Base-by-base conservation (phyloP, 2,329 filamentous ascomycete genomes). In the Fusarium irregulare region DNA sequence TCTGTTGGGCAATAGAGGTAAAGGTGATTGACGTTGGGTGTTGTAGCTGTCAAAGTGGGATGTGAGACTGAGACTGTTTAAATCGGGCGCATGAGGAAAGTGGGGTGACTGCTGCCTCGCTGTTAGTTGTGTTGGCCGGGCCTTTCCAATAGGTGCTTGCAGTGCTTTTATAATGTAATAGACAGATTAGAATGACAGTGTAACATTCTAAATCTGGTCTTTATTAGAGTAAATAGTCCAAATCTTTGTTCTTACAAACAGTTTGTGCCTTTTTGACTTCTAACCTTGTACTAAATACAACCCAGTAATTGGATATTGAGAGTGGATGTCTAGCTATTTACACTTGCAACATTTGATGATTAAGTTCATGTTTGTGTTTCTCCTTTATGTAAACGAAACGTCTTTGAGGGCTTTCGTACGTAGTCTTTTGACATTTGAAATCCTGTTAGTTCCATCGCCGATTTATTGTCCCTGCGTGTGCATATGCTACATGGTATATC, bases 21-120 rank as follows among this genome's bases (percentile, higher is more conserved):
- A 32, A 46, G 23, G 46, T 53, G 46, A 54, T 42, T 23, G 49
- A 51, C 6, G 32, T 27, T 28, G 25, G 23, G n/a, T 41, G 62
- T 66, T 68, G 53, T 53, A 46, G 58, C 64, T 45, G 60, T 21
- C 25, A 41, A 66, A 40, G 68, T 70, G 64, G 65, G 51, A 56
- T 60, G 67, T 55, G 65, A 40, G 30, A 56, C 40, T 57, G 28
- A 25, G 27, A 41, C 64, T 46, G 42, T 66, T 63, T 57, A 57
- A 67, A 60, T 61, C 41, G 56, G 55, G 54, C 54, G 44, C 54
- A 61, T 57, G 42, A 72, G 66, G 66, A 66, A 66, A 71, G 68
- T 72, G 64, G 68, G 68, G 64, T 50, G 56, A 27, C 42, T 42
- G 25, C 34, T 32, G 55, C 57, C 58, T 47, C 56, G 41, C 46